Evolutionary conservation across 176 grass and related monocot species (phyloP).

Genomic region (Rhynchospora tenuis): DNA sequence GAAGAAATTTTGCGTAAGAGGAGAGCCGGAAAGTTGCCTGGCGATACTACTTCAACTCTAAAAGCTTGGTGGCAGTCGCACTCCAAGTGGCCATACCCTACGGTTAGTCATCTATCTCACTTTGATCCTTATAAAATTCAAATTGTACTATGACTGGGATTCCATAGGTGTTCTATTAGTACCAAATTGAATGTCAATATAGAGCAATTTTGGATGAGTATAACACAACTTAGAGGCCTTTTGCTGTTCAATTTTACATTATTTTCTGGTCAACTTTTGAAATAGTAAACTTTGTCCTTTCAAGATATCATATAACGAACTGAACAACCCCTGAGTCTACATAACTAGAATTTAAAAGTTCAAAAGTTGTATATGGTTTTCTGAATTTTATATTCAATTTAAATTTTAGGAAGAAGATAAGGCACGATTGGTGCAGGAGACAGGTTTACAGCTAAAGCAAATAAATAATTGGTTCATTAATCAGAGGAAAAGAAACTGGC

Average conservation of each 20-base stretch:
- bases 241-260: neutral
- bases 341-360: neutral
- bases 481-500: conserved; percentile 77
- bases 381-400: neutral
- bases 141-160: neutral
- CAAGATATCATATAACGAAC: neutral
- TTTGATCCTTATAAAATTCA: neutral
- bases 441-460: conserved; percentile 59
- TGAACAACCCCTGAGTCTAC: neutral
- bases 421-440: conserved; percentile 65
- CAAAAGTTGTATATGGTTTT: neutral
- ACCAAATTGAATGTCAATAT: neutral
- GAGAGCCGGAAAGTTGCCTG: conserved; percentile 65
- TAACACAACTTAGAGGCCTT: neutral
- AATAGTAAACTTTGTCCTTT: neutral
- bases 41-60: conserved; percentile 59
- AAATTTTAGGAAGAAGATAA: conserved; percentile 61
- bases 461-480: conserved; percentile 82
- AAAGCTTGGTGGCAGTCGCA: conserved; percentile 76
- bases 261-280: neutral
- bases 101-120: conserved; percentile 26
- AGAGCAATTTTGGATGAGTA: conserved; percentile 1
- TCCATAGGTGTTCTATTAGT: neutral
- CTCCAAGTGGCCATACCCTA: conserved; percentile 70
- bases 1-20: conserved; percentile 69